These are phyloP conservation scores for Nitzschia inconspicua DNA, from an alignment of 108 stramenopile genomes.

Conservation along the genomic window DNA sequence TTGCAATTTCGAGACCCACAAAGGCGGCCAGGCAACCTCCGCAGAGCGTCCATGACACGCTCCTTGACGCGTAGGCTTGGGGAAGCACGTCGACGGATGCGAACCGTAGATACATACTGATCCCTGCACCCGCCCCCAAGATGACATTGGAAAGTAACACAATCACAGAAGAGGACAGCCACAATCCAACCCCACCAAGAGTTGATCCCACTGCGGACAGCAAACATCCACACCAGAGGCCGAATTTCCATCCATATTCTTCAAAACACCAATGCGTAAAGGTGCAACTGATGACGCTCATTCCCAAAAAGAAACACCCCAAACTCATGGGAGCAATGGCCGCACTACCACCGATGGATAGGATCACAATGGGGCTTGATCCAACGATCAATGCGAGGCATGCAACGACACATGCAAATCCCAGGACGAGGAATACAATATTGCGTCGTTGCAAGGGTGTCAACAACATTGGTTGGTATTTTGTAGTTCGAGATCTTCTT, in stretches of 20 bases:
- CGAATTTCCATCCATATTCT: slow-evolving; percentile 19
- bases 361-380: slow-evolving; percentile 24
- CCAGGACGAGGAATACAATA: slow-evolving; percentile 21
- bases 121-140: slow-evolving; percentile 35
- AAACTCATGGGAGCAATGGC: slow-evolving; percentile 30
- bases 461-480: too few relatives aligned
- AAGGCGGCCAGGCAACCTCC: slow-evolving; percentile 49
- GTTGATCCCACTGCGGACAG: slow-evolving; percentile 14
- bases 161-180: slow-evolving; percentile 13
- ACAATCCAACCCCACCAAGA: slow-evolving; percentile 18
- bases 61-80: slow-evolving; percentile 6
- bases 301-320: slow-evolving; percentile 31
- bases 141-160: slow-evolving; percentile 16
- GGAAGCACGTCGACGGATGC: slow-evolving; percentile 43
- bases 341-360: slow-evolving; percentile 28
- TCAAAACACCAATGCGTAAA: slow-evolving; percentile 30
- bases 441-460: slow-evolving; percentile 6
- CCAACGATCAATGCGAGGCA: slow-evolving; percentile 28
- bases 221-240: slow-evolving; percentile 26
- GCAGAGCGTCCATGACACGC: slow-evolving; percentile 32
- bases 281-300: slow-evolving; percentile 16
- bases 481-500: too few relatives aligned
- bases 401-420: slow-evolving; percentile 20
- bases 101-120: slow-evolving; percentile 43
- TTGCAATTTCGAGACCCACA: slow-evolving; percentile 41